Conservation (phyloP, 768 basidiomycete species). For the Leccinum subtestaceum region DNA sequence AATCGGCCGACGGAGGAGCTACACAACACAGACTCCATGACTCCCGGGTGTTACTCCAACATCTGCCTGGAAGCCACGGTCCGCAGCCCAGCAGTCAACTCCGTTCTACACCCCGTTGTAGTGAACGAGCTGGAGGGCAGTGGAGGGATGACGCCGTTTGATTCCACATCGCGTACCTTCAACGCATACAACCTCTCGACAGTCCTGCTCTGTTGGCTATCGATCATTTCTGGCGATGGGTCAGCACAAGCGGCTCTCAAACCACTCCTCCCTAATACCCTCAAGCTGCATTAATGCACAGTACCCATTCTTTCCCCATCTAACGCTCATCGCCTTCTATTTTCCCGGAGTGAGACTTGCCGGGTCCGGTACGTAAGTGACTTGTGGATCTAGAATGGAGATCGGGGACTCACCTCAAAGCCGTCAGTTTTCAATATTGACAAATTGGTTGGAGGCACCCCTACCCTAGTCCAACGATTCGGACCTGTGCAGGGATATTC, state of each 20-base stretch:
- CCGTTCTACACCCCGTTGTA: constrained; percentile 88
- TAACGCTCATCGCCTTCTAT: no score
- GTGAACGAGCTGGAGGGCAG: constrained; percentile 98
- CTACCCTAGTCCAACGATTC: no score
- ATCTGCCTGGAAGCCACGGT: constrained; percentile 89
- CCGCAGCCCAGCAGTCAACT: constrained; percentile 89
- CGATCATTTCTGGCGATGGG: constrained; percentile 98
- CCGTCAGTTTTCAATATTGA: no score
- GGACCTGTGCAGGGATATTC: no score
- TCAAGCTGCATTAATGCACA: no score
- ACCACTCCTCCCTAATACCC: no score
- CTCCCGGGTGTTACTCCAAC: constrained; percentile 86
- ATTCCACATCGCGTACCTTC: constrained; percentile 86
- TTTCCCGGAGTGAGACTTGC: no score
- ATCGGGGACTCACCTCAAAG: no score
- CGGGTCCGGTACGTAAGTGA: no score
- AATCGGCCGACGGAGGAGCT: constrained; percentile 71
- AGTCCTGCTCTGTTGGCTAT: constrained; percentile 65
- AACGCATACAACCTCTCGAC: constrained; percentile 77
- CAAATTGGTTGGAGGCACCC: no score
- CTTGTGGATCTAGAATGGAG: no score
- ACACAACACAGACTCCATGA: constrained; percentile 78
- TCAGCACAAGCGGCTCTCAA: constrained; percentile 77
- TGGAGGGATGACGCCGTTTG: constrained; percentile 90
- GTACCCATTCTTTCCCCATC: no score